Evolutionary conservation across 1,284 basidiomycete species (phyloP).

Genomic region (Austroboletus olivaceoglutinosus): DNA sequence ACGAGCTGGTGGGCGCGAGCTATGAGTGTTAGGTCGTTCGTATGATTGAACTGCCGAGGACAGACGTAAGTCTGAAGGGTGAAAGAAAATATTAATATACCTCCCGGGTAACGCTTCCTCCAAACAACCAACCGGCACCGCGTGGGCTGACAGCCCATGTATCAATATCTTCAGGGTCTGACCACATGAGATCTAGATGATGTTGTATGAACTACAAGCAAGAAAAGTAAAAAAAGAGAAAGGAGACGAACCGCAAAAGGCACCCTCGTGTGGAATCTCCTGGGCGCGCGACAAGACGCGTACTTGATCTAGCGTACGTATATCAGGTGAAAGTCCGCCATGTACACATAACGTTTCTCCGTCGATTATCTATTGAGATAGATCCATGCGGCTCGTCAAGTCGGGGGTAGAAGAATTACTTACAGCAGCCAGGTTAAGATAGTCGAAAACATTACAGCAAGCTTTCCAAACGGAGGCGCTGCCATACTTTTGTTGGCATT

Average conservation of each 20-base stretch:
- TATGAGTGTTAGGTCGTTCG: conserved; percentile 81
- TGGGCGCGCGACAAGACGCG: conserved; percentile 88
- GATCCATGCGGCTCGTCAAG: not conserved
- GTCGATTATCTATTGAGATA: conserved; percentile 76
- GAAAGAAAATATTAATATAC: conserved; percentile 36
- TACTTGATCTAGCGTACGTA: conserved; percentile 90
- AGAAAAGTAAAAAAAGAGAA: not conserved
- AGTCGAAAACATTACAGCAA: conserved; percentile 95
- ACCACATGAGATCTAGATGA: conserved; percentile 91
- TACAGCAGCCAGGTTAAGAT: conserved; percentile 89
- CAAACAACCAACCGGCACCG: conserved; percentile 97
- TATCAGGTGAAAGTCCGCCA: conserved; percentile 90
- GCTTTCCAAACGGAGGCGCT: conserved; percentile 94
- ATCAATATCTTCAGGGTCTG: conserved; percentile 93
- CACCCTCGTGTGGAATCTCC: conserved; percentile 97
- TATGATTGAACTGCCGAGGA: conserved; percentile 80
- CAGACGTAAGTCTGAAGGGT: conserved; percentile 2
- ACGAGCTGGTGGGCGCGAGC: conserved; percentile 94
- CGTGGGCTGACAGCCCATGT: conserved; percentile 95
- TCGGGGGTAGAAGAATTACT: conserved; percentile 31
- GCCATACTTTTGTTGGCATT: conserved; percentile 96
- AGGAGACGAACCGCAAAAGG: conserved; percentile 78
- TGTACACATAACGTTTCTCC: conserved; percentile 90
- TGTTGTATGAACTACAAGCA: not conserved
- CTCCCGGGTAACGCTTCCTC: conserved; percentile 81